A percentile compares a stretch with the other conserved stretches of the same genome.
phyloP scores from a whole-genome alignment of 2,329 filamentous ascomycete species.

The Paradendryphiella salina region DNA sequence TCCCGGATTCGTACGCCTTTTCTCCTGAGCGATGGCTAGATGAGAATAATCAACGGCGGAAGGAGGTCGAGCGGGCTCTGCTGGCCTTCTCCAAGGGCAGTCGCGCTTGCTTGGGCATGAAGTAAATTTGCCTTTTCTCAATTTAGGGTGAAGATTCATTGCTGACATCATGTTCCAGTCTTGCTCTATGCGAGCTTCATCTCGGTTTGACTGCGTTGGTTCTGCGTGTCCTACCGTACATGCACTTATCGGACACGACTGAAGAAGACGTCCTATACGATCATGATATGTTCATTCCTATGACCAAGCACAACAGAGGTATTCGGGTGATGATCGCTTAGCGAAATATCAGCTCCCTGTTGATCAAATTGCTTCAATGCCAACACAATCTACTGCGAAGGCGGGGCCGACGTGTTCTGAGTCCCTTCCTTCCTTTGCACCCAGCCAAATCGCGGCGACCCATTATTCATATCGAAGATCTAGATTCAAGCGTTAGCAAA shows the following conservation, averaged over 20 bases:
- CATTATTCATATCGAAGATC: slow-evolving; percentile 34
- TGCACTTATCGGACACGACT: slow-evolving; percentile 28
- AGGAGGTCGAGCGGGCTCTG: slow-evolving; percentile 34
- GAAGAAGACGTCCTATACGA: slow-evolving; percentile 29
- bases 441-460: slow-evolving; percentile 22
- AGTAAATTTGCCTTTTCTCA: slow-evolving; percentile 26
- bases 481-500: slow-evolving; percentile 2
- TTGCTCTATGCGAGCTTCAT: slow-evolving; percentile 30
- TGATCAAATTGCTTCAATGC: background rate
- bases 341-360: background rate
- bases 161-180: slow-evolving; percentile 11
- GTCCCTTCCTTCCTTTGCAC: slow-evolving; percentile 27
- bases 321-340: slow-evolving; percentile 24
- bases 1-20: slow-evolving; percentile 32
- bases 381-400: slow-evolving; percentile 9
- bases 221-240: slow-evolving; percentile 30
- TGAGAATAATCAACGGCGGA: slow-evolving; percentile 28
- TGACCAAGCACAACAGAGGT: slow-evolving; percentile 31
- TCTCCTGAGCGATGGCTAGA: slow-evolving; percentile 39
- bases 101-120: slow-evolving; percentile 40
- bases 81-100: slow-evolving; percentile 40
- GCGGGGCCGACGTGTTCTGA: slow-evolving; percentile 24
- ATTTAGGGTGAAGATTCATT: background rate
- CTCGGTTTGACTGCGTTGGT: slow-evolving; percentile 26
- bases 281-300: slow-evolving; percentile 35